Percentiles rank a stretch among this genome's conserved stretches.
Evolutionary conservation across 768 basidiomycete genomes (phyloP).

Genomic region (Suillus luteus): DNA sequence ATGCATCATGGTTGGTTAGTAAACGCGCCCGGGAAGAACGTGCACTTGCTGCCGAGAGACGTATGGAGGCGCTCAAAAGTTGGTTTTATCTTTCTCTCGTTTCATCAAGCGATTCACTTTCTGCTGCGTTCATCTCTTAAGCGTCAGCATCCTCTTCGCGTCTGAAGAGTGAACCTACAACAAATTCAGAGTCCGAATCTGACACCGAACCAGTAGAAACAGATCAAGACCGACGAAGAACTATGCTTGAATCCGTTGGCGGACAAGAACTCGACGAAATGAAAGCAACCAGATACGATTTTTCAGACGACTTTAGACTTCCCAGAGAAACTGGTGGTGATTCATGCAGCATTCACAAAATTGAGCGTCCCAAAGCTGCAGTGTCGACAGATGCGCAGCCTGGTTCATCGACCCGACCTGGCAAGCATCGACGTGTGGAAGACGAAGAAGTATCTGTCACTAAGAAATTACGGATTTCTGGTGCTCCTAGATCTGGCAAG

Average conservation of each 20-base stretch:
- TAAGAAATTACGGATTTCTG: constrained; percentile 21
- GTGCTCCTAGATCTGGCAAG: constrained; percentile 22
- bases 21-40: constrained; percentile 80
- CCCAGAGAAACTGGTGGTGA: constrained; percentile 18
- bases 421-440: constrained; percentile 24
- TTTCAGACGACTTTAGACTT: constrained; percentile 54
- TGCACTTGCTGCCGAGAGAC: constrained; percentile 70
- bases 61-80: constrained; percentile 50
- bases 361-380: constrained; percentile 4
- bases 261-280: constrained; percentile 46
- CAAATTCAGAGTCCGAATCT: constrained; percentile 36
- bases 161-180: constrained; percentile 16
- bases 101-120: background rate
- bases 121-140: background rate
- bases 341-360: constrained; percentile 1
- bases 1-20: constrained; percentile 38
- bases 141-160: constrained; percentile 13
- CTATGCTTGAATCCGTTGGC: constrained; percentile 50
- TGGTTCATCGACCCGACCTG: constrained; percentile 12
- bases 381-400: background rate
- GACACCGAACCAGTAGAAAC: constrained; percentile 49
- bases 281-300: constrained; percentile 45
- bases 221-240: constrained; percentile 50
- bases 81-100: constrained; percentile 27
- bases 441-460: constrained; percentile 25